Conservation (phyloP, 305 asterid species). For the Fraxinus greggii region DNA sequence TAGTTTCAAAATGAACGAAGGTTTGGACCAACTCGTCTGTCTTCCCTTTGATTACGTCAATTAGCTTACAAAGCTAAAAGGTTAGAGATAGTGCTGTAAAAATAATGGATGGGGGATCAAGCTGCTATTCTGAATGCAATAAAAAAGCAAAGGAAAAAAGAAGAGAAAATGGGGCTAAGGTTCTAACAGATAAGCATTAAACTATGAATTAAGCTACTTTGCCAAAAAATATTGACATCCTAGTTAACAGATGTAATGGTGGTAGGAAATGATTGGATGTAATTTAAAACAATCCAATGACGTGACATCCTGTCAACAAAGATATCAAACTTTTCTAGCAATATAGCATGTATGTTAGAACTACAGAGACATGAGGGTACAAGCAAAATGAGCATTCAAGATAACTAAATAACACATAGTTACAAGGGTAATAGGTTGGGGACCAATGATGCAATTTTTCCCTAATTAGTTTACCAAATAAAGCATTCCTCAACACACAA, state of each 20-base stretch:
- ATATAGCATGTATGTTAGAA: too few relatives aligned
- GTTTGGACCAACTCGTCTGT: too few relatives aligned
- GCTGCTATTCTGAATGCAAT: not conserved
- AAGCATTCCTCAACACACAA: constrained; percentile 7
- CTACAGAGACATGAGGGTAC: too few relatives aligned
- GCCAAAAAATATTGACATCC: not conserved
- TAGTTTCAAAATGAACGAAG: too few relatives aligned
- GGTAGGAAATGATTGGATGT: not conserved
- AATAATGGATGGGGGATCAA: too few relatives aligned
- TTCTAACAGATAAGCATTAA: not conserved
- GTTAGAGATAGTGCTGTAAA: not conserved
- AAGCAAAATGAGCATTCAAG: not conserved
- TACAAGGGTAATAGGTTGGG: not conserved
- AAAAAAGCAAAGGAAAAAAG: too few relatives aligned
- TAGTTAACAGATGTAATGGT: not conserved
- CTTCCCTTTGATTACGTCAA: too few relatives aligned
- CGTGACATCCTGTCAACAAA: not conserved
- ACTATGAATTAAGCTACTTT: not conserved
- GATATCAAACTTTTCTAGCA: too few relatives aligned
- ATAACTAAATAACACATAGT: not conserved
- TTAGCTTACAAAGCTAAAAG: not conserved
- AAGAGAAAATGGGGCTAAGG: not conserved
- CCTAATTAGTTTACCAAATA: not conserved
- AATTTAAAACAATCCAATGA: not conserved
- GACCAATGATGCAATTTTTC: not conserved